A percentile compares a stretch with the other conserved stretches of the same genome.
Evolutionary conservation across 2,329 filamentous ascomycete genomes (phyloP).

Genomic region (Phaeosphaeria sp.): DNA sequence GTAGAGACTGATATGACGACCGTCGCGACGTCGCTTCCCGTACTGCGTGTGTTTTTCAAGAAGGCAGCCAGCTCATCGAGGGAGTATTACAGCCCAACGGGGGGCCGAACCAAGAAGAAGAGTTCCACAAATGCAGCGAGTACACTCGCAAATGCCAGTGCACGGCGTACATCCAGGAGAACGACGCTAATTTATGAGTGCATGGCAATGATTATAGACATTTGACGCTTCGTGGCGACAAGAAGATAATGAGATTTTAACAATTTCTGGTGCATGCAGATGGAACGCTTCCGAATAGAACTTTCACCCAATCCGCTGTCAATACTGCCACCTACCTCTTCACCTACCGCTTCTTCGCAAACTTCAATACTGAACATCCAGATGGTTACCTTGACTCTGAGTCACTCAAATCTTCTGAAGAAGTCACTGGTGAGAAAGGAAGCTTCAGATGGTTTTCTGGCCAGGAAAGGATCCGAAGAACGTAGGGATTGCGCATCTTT

Average conservation of each 20-base stretch:
- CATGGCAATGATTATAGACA: neutral
- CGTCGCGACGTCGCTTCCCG: conserved; percentile 16
- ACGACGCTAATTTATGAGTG: neutral
- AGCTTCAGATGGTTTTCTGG: neutral
- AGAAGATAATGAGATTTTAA: neutral
- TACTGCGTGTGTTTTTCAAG: conserved; percentile 18
- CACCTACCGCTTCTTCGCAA: neutral
- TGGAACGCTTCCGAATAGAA: too few species aligned
- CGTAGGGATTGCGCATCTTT: neutral
- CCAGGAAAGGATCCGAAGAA: neutral
- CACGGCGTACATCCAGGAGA: neutral
- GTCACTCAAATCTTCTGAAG: neutral
- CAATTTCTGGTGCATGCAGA: too few species aligned
- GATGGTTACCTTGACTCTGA: neutral
- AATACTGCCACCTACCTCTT: neutral
- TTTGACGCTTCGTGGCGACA: neutral
- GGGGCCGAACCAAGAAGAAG: neutral
- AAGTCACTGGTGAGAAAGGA: neutral
- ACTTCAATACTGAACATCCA: neutral
- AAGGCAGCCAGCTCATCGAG: conserved; percentile 13
- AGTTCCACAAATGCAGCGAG: neutral
- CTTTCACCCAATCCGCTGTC: neutral
- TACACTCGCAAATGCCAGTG: neutral
- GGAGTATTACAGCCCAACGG: conserved; percentile 2
- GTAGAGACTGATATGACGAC: conserved; percentile 17